Evolutionary conservation across 805 yeast species (phyloP).

Genomic region (Zygosaccharomyces pseudorouxii): DNA sequence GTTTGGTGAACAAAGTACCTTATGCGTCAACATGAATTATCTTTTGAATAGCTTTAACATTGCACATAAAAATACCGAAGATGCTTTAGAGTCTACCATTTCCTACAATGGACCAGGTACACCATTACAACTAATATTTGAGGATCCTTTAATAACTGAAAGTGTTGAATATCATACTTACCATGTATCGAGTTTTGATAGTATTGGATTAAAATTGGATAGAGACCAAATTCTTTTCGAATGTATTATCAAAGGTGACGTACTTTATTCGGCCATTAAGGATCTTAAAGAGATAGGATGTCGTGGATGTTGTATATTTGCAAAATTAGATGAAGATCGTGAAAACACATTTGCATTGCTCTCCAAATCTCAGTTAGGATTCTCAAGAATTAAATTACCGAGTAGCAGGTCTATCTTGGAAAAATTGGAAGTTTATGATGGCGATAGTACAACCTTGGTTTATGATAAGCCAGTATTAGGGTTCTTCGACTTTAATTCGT

Average conservation of each 20-base stretch:
- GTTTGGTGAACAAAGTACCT: slow-evolving; percentile 26
- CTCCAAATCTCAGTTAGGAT: slow-evolving; percentile 70
- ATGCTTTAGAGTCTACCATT: slow-evolving; percentile 44
- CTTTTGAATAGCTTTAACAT: slow-evolving; percentile 49
- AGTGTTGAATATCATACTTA: slow-evolving; percentile 53
- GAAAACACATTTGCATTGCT: slow-evolving; percentile 42
- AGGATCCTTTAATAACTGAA: slow-evolving; percentile 50
- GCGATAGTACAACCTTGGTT: slow-evolving; percentile 21
- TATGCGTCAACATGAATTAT: slow-evolving; percentile 44
- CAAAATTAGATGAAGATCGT: slow-evolving; percentile 31
- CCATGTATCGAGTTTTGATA: slow-evolving; percentile 34
- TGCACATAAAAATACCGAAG: slow-evolving; percentile 33
- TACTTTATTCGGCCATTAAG: slow-evolving; percentile 47
- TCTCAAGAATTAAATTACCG: slow-evolving; percentile 63
- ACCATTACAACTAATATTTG: slow-evolving; percentile 54
- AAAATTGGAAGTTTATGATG: slow-evolving; percentile 42
- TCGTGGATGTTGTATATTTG: slow-evolving; percentile 46
- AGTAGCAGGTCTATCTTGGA: slow-evolving; percentile 58
- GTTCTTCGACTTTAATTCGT: slow-evolving; percentile 46
- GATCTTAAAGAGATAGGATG: slow-evolving; percentile 55
- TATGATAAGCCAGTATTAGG: slow-evolving; percentile 38
- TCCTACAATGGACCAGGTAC: slow-evolving; percentile 46
- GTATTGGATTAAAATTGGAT: slow-evolving; percentile 40
- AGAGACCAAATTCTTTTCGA: slow-evolving; percentile 44
- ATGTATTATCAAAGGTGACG: slow-evolving; percentile 48